Evolutionary conservation across 805 yeast species (phyloP).

Genomic region (Diddensiella transvaalensis): DNA sequence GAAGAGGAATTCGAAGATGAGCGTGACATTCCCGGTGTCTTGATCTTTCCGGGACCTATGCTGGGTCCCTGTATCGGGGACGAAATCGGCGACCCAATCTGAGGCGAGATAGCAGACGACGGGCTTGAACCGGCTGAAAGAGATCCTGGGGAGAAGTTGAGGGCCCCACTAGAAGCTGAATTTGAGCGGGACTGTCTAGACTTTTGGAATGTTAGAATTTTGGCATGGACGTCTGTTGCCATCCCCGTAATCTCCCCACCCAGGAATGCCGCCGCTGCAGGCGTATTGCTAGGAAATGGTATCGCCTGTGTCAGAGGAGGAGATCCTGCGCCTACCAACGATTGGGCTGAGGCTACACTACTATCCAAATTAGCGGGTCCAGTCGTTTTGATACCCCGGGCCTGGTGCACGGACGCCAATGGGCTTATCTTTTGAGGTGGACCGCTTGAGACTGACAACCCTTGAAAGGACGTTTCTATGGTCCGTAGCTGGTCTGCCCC

Average conservation of each 20-base stretch:
- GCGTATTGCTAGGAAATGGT: background rate
- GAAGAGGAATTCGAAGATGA: constrained; percentile 16
- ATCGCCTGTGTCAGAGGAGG: no score
- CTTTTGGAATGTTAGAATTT: constrained; percentile 82
- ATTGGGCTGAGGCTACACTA: no score
- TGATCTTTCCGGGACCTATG: background rate
- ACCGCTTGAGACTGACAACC: background rate
- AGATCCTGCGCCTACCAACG: no score
- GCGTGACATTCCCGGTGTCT: constrained; percentile 9
- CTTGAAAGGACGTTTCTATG: background rate
- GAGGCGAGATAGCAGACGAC: constrained; percentile 2
- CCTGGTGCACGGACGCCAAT: background rate
- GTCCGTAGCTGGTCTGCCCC: background rate
- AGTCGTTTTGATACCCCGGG: constrained; percentile 1
- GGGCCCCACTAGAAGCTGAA: constrained; percentile 29
- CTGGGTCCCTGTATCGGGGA: background rate
- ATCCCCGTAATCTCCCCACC: constrained; percentile 16
- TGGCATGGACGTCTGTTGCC: constrained; percentile 76
- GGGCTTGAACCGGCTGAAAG: background rate
- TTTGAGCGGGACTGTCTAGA: constrained; percentile 48
- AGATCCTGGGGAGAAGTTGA: constrained; percentile 23
- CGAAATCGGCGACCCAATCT: background rate
- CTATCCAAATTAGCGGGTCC: no score
- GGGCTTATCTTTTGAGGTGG: background rate
- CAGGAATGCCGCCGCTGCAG: constrained; percentile 12